phyloP scores from a whole-genome alignment of 176 grass and related monocot genomes.

The Eleusine coracana region DNA sequence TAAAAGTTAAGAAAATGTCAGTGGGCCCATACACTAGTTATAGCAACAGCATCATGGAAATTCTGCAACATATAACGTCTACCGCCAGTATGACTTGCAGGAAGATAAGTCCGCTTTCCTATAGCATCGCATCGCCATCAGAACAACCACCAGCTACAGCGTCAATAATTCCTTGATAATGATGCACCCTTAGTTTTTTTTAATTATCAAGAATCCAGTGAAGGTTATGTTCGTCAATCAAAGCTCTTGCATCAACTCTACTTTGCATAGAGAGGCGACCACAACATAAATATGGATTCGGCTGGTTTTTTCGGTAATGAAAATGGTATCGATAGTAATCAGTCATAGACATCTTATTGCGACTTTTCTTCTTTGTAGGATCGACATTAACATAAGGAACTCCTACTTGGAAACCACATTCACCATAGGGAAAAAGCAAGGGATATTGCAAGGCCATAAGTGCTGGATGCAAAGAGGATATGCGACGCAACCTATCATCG shows the following conservation, averaged over 20 bases:
- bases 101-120: neutral
- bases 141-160: neutral
- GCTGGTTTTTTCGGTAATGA: neutral
- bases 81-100: neutral
- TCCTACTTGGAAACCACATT: neutral
- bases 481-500: neutral
- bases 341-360: neutral
- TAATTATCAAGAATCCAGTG: neutral
- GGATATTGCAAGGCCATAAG: neutral
- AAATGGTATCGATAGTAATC: neutral
- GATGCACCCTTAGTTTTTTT: neutral
- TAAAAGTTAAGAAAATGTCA: neutral
- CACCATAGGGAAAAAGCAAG: constrained; percentile 22
- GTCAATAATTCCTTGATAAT: neutral
- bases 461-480: neutral
- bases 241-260: neutral
- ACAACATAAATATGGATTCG: neutral
- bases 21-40: neutral
- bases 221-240: neutral
- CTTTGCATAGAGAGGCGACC: neutral
- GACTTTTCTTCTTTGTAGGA: neutral
- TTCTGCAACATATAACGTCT: neutral
- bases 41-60: neutral
- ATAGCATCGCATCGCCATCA: neutral
- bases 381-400: neutral